A percentile compares a stretch with the other conserved stretches of the same genome.
These are phyloP conservation scores for Cladorrhinum sp. DNA, from an alignment of 2,329 filamentous ascomycete species.

Conservation along the genomic window DNA sequence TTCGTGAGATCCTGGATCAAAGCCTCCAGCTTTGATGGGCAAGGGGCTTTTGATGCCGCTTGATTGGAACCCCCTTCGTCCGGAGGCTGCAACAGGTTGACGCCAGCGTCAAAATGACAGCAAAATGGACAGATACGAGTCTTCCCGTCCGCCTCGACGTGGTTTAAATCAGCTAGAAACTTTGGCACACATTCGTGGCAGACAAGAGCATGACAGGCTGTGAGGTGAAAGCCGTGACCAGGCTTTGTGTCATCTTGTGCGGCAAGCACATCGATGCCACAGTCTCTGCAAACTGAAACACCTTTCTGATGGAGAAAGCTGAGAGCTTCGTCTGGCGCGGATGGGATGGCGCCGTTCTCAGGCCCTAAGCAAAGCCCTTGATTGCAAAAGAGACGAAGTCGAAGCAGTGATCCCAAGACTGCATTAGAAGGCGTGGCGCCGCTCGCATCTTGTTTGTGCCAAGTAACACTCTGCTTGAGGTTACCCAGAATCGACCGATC, in stretches of 20 bases:
- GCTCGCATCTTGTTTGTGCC: background rate
- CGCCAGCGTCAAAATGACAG: background rate
- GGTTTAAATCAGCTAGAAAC: background rate
- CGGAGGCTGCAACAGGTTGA: background rate
- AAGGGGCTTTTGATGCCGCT: background rate
- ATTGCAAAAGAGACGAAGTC: background rate
- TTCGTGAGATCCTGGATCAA: background rate
- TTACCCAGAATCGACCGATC: background rate
- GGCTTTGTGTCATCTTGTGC: background rate
- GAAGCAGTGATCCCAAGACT: background rate
- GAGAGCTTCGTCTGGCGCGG: background rate
- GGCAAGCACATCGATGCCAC: background rate
- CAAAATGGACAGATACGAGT: background rate
- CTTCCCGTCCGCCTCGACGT: background rate
- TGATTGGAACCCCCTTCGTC: too few relatives aligned
- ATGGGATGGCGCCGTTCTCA: background rate
- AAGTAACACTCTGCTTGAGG: background rate
- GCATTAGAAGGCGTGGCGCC: background rate
- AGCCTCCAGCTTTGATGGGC: background rate
- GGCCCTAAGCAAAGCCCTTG: background rate
- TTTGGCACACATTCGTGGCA: background rate
- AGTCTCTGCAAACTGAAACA: background rate
- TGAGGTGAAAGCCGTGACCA: background rate
- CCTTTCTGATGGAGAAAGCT: background rate
- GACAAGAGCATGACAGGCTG: background rate